Evolutionary conservation across 2,329 filamentous ascomycete genomes (phyloP).

Genomic region (Zelopaecilomyces penicillatus): DNA sequence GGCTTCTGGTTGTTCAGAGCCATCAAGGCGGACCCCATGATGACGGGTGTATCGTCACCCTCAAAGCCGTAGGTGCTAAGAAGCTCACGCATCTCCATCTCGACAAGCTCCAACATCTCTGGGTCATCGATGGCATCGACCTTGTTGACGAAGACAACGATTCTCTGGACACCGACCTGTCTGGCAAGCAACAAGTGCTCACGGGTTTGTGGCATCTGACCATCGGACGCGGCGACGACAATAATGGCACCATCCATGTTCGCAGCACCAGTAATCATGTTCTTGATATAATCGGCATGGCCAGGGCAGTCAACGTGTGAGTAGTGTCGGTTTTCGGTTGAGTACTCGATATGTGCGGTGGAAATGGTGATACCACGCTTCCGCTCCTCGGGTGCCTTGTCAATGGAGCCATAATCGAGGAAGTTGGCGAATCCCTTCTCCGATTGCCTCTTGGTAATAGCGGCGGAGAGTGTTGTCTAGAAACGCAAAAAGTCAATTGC

Average conservation of each 20-base stretch:
- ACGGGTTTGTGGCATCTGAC: constrained; percentile 99
- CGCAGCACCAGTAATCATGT: constrained; percentile 99
- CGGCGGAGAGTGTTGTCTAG: constrained; percentile 93
- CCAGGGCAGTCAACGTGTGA: constrained; percentile 99
- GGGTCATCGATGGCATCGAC: constrained; percentile 94
- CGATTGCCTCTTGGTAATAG: constrained; percentile 96
- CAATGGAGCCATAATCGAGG: constrained; percentile 95
- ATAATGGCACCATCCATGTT: constrained; percentile 99
- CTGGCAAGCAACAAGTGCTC: constrained; percentile 96
- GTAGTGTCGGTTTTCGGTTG: constrained; percentile 90
- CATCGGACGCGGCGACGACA: constrained; percentile 94
- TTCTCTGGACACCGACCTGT: constrained; percentile 95
- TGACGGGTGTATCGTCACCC: constrained; percentile 93
- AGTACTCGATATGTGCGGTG: constrained; percentile 96
- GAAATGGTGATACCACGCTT: constrained; percentile 99
- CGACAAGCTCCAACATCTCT: constrained; percentile 99
- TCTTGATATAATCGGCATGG: constrained; percentile 99
- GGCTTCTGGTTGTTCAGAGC: constrained; percentile 78
- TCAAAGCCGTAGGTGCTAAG: constrained; percentile 91
- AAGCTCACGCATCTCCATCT: constrained; percentile 99
- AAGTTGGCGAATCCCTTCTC: constrained; percentile 91
- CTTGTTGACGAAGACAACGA: constrained; percentile 99
- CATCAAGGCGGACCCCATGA: constrained; percentile 94
- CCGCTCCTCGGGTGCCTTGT: constrained; percentile 98
- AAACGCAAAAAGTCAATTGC: neutral